These are phyloP conservation scores for Lecanosticta acicola DNA, from an alignment of 2,329 filamentous ascomycete genomes.

Conservation along the genomic window DNA sequence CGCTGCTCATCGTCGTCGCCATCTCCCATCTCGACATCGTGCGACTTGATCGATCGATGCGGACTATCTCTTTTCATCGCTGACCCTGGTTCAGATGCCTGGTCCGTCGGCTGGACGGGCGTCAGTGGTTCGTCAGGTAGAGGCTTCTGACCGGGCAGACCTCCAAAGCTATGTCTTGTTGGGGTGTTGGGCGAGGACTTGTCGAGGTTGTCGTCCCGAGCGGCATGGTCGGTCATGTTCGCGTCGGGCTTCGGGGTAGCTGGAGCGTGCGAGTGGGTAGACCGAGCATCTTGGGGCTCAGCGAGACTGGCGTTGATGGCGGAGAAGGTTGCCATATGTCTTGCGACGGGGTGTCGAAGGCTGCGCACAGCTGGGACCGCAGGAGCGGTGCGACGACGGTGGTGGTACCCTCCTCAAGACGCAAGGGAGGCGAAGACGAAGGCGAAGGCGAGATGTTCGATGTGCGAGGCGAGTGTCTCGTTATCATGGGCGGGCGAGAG, in stretches of 20 bases:
- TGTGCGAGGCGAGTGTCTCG: background rate
- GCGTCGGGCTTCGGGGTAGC: conserved; percentile 48
- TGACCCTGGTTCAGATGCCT: conserved; percentile 17
- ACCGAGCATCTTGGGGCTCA: conserved; percentile 39
- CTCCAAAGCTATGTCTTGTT: conserved; percentile 51
- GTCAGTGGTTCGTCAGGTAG: conserved; percentile 33
- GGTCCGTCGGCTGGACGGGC: conserved; percentile 12
- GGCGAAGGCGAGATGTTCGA: too few relatives aligned
- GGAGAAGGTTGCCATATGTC: conserved; percentile 38
- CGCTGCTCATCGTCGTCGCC: conserved; percentile 64
- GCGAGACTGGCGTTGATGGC: conserved; percentile 17
- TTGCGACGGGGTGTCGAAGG: conserved; percentile 5
- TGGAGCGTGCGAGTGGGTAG: conserved; percentile 52
- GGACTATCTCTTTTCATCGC: conserved; percentile 52
- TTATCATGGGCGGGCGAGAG: background rate
- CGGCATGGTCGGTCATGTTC: conserved; percentile 37
- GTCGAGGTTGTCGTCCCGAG: conserved; percentile 33
- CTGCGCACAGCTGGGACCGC: conserved; percentile 17
- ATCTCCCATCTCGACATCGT: conserved; percentile 67
- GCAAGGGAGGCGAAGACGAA: background rate
- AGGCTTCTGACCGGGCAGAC: conserved; percentile 43
- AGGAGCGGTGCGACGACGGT: conserved; percentile 17
- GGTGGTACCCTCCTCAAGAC: conserved; percentile 3
- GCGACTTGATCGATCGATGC: conserved; percentile 57
- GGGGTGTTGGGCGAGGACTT: conserved; percentile 54